These are phyloP conservation scores for Scedosporium boydii DNA, from an alignment of 2,329 filamentous ascomycete genomes.

Conservation along the genomic window DNA sequence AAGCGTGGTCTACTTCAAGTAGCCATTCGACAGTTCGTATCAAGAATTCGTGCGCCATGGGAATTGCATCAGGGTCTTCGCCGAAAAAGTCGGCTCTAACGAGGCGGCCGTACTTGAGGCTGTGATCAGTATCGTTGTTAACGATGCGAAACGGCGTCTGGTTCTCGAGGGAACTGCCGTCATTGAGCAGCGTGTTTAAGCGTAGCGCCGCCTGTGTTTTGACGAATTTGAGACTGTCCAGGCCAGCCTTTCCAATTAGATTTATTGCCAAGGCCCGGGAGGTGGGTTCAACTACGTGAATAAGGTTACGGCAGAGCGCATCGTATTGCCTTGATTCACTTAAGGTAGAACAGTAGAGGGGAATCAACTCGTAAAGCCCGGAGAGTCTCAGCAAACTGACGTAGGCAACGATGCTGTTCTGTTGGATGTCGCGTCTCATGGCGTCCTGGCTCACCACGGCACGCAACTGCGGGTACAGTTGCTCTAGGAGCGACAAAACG, in stretches of 20 bases:
- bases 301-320: conserved; percentile 66
- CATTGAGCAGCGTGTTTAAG: conserved; percentile 34
- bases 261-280: conserved; percentile 60
- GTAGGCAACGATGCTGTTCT: conserved; percentile 74
- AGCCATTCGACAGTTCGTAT: conserved; percentile 83
- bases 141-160: conserved; percentile 35
- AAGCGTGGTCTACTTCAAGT: conserved; percentile 61
- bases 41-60: conserved; percentile 57
- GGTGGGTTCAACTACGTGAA: conserved; percentile 56
- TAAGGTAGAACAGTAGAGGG: conserved; percentile 79
- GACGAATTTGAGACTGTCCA: conserved; percentile 67
- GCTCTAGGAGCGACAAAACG: conserved; percentile 58
- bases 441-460: neutral
- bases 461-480: conserved; percentile 27
- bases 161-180: conserved; percentile 8
- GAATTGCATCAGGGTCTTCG: conserved; percentile 42
- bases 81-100: conserved; percentile 65
- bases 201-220: conserved; percentile 52
- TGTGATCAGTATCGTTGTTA: conserved; percentile 32
- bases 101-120: conserved; percentile 50
- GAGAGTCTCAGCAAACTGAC: conserved; percentile 67
- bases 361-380: conserved; percentile 68
- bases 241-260: conserved; percentile 64
- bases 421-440: conserved; percentile 38
- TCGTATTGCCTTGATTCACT: conserved; percentile 54